Base-by-base conservation (phyloP, 2,329 filamentous ascomycete species). In the Colletotrichum sp. region DNA sequence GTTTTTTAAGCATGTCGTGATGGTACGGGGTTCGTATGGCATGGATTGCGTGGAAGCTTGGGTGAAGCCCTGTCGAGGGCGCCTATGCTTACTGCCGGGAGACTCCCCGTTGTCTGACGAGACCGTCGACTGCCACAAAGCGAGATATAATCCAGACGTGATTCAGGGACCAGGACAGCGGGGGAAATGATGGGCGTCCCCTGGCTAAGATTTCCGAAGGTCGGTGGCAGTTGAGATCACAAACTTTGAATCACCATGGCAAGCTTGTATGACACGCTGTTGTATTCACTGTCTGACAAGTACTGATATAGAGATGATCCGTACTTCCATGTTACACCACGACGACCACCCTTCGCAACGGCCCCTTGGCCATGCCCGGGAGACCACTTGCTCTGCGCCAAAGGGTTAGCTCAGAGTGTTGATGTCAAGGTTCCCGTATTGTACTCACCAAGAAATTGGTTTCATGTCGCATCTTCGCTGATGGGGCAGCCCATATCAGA, bases 201-300 rank as follows among this genome's bases (percentile, higher is more conserved):
- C 8, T 48, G 6, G 11, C 44, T 2, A 48, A 1, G 44, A 2
- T 22, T 2, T 2, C n/a, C 6, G 6, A 48, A 22, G n/a, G 0
- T 22, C 44, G 3, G 19, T 48, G 44, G n/a, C 44, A 22, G 19
- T 48, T 48, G n/a, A 48, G 4, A 48, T 48, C 44, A 13, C 44
- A 48, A 22, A 48, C n/a, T 48, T 22, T 48, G 44, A 48, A 48
- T 48, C 44, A 48, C n/a, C 44, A 48, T 8, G 44, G n/a, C 7
- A 22, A 4, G 11, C 44, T 48, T 4, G n/a, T 22, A 48, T 48
- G 44, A 48, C 44, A 48, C 44, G 44, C 44, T 48, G 44, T 48
- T 48, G 44, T 48, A 48, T 48, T 48, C 44, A 4, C 44, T 48
- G 4, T 48, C 44, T 48, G 11, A 48, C 44, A 22, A 48, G 44